Percentiles rank a stretch among this genome's conserved stretches.
Conservation (phyloP, 805 yeast genomes). For the Yamadazyma laniorum region DNA sequence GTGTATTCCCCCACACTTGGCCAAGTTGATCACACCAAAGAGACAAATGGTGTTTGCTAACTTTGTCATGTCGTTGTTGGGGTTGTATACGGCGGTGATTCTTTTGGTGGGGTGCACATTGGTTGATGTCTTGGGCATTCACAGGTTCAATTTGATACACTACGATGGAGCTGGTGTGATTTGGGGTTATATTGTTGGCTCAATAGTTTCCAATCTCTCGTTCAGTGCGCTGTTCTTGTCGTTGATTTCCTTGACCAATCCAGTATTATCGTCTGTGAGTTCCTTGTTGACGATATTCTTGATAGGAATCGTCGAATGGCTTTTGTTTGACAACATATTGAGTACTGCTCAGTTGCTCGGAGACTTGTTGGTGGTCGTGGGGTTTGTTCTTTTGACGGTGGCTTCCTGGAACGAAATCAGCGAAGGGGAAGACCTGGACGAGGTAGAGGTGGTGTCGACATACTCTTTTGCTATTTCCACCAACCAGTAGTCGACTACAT, state of each 20-base stretch:
- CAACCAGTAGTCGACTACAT: constrained; percentile 3
- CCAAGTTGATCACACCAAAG: constrained; percentile 45
- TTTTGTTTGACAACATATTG: constrained; percentile 57
- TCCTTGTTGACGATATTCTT: constrained; percentile 73
- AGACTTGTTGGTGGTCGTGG: constrained; percentile 63
- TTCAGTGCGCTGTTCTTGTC: constrained; percentile 74
- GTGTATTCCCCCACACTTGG: constrained; percentile 65
- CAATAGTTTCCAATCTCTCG: constrained; percentile 60
- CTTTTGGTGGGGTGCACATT: constrained; percentile 44
- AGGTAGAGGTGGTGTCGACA: constrained; percentile 40
- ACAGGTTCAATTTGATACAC: constrained; percentile 54
- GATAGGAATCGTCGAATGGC: constrained; percentile 77
- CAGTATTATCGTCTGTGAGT: constrained; percentile 71
- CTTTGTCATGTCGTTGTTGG: constrained; percentile 67
- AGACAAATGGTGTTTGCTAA: constrained; percentile 81
- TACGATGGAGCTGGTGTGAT: constrained; percentile 34
- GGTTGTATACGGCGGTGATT: constrained; percentile 53
- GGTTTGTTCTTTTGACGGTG: constrained; percentile 63
- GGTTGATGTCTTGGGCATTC: constrained; percentile 54
- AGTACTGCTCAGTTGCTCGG: constrained; percentile 62
- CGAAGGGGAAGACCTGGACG: constrained; percentile 44
- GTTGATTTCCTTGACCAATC: constrained; percentile 80
- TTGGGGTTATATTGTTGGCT: constrained; percentile 48
- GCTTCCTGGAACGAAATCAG: constrained; percentile 67
- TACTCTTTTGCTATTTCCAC: constrained; percentile 42